A percentile compares a stretch with the other conserved stretches of the same genome.
phyloP scores from a whole-genome alignment of 2,329 filamentous ascomycete genomes.

The Shiraia sp. region DNA sequence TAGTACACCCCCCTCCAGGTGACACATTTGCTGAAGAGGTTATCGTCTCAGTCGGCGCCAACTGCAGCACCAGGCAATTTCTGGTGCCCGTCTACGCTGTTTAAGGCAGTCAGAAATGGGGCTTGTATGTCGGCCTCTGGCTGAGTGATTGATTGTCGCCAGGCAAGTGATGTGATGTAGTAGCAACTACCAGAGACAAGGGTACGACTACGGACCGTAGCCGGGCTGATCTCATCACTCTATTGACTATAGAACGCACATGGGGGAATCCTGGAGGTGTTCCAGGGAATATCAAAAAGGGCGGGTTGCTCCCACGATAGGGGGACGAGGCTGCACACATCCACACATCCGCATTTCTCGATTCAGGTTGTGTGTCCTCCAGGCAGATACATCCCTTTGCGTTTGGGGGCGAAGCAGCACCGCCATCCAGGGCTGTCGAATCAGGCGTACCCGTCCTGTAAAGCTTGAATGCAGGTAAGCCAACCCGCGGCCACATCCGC shows the following conservation, averaged over 20 bases:
- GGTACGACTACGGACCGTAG: slow-evolving; percentile 7
- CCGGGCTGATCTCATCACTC: slow-evolving; percentile 35
- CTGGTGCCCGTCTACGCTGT: slow-evolving; percentile 7
- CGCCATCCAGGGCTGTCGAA: slow-evolving; percentile 11
- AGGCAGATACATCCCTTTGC: slow-evolving; percentile 1
- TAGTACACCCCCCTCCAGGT: not conserved
- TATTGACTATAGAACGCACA: slow-evolving; percentile 6
- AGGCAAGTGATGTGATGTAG: slow-evolving; percentile 6
- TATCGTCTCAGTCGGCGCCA: too few relatives aligned
- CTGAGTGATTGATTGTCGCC: not conserved
- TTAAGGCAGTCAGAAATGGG: slow-evolving; percentile 6
- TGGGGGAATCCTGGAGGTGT: not conserved
- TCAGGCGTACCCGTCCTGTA: slow-evolving; percentile 13
- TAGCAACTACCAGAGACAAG: slow-evolving; percentile 3
- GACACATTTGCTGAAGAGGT: not conserved
- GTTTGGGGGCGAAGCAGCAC: slow-evolving; percentile 14
- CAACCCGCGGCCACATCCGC: too few relatives aligned
- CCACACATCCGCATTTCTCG: too few relatives aligned
- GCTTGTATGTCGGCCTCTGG: slow-evolving; percentile 1
- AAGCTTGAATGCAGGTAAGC: slow-evolving; percentile 22
- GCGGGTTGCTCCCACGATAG: too few relatives aligned
- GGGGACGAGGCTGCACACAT: too few relatives aligned
- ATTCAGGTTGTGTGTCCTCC: too few relatives aligned
- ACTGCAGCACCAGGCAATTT: too few relatives aligned
- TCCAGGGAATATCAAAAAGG: too few relatives aligned